A percentile compares a stretch with the other conserved stretches of the same genome.
Conservation (phyloP, 768 basidiomycete species). For the Boletus barrowsii region DNA sequence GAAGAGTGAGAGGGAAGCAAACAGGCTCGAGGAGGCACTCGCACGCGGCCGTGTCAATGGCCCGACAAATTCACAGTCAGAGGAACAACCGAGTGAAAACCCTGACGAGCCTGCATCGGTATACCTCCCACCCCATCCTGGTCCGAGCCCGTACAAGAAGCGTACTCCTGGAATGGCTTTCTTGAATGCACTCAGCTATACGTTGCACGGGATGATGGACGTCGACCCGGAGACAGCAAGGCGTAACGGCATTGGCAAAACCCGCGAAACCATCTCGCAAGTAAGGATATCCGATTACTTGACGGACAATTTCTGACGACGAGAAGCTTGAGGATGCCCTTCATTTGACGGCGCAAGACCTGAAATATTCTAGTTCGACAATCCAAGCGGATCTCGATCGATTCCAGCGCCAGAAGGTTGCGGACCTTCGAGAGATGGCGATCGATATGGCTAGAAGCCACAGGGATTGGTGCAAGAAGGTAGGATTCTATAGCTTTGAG, state of each 20-base stretch:
- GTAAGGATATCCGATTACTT: constrained; percentile 40
- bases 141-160: constrained; percentile 62
- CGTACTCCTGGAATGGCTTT: constrained; percentile 81
- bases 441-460: constrained; percentile 88
- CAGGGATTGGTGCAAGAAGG: constrained; percentile 97
- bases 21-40: constrained; percentile 84
- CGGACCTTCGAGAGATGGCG: constrained; percentile 91
- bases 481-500: constrained; percentile 28
- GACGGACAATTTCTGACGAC: constrained; percentile 14
- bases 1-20: constrained; percentile 88
- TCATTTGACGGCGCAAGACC: constrained; percentile 87
- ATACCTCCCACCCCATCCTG: constrained; percentile 76
- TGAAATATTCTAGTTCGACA: constrained; percentile 94
- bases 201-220: constrained; percentile 97
- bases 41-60: constrained; percentile 48
- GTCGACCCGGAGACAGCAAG: constrained; percentile 96
- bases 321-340: constrained; percentile 90
- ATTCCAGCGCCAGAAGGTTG: constrained; percentile 98
- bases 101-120: constrained; percentile 44
- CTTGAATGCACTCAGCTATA: constrained; percentile 88
- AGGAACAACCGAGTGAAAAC: constrained; percentile 34
- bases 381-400: constrained; percentile 97
- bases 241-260: constrained; percentile 90
- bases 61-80: constrained; percentile 21
- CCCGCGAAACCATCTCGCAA: constrained; percentile 92